Conservation (phyloP, 2,329 filamentous ascomycete genomes). For the Fusarium miscanthi region DNA sequence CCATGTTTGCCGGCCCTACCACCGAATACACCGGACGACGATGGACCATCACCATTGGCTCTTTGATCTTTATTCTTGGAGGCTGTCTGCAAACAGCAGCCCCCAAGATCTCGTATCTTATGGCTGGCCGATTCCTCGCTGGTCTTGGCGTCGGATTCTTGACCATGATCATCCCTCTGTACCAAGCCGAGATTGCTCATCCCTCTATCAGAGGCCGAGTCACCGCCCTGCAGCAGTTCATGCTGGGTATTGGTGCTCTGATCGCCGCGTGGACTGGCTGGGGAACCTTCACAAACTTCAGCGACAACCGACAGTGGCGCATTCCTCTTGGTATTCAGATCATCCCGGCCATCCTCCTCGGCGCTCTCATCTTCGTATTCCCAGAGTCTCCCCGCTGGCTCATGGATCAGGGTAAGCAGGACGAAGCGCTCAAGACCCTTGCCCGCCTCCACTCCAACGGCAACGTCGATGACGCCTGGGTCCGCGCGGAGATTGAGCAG, state of each 20-base stretch:
- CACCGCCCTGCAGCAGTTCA: constrained; percentile 83
- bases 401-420: constrained; percentile 74
- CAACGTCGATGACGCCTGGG: constrained; percentile 73
- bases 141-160: constrained; percentile 63
- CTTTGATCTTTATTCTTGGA: constrained; percentile 76
- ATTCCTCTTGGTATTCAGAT: constrained; percentile 74
- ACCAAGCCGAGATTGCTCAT: constrained; percentile 83
- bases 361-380: constrained; percentile 73
- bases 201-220: constrained; percentile 81
- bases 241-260: constrained; percentile 81
- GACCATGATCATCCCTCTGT: constrained; percentile 64
- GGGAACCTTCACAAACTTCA: constrained; percentile 57
- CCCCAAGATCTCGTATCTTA: constrained; percentile 67
- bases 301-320: constrained; percentile 50
- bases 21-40: constrained; percentile 72
- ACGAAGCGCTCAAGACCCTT: constrained; percentile 73
- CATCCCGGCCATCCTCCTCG: constrained; percentile 73
- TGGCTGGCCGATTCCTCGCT: constrained; percentile 75
- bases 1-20: constrained; percentile 72
- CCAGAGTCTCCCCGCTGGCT: constrained; percentile 81
- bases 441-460: constrained; percentile 78
- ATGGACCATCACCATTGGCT: constrained; percentile 77
- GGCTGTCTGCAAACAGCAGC: constrained; percentile 80
- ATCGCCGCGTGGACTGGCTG: constrained; percentile 80
- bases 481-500: constrained; percentile 76